A percentile compares a stretch with the other conserved stretches of the same genome.
Conservation (phyloP, 1,139 yeast species). For the Pichia inconspicua region DNA sequence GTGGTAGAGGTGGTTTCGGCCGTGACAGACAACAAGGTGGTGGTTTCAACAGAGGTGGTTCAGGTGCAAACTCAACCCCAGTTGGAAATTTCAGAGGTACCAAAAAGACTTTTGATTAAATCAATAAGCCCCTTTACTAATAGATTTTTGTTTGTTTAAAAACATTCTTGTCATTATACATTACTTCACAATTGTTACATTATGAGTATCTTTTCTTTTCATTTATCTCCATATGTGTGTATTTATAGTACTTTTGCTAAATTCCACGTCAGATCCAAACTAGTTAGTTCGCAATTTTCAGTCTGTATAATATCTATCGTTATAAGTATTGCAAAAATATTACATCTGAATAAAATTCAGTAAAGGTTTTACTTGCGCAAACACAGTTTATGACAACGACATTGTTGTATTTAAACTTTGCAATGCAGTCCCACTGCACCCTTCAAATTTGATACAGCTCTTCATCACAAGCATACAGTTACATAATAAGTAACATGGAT, state of each 20-base stretch:
- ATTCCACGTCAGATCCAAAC: constrained; percentile 6
- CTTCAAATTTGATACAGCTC: too few relatives aligned
- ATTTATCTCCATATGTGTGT: constrained; percentile 10
- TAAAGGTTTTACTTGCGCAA: too few relatives aligned
- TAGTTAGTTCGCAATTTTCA: constrained; percentile 7
- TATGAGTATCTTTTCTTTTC: constrained; percentile 13
- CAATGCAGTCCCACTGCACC: too few relatives aligned
- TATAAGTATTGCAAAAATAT: neutral
- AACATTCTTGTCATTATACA: constrained; percentile 1
- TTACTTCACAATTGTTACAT: neutral
- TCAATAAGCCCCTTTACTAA: constrained; percentile 3
- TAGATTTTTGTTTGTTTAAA: neutral
- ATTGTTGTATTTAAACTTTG: too few relatives aligned
- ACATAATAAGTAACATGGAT: too few relatives aligned
- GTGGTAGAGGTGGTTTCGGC: constrained; percentile 32
- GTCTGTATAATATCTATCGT: neutral
- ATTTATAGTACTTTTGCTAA: constrained; percentile 7
- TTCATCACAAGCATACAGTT: too few relatives aligned
- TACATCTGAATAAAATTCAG: too few relatives aligned
- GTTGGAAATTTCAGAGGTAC: constrained; percentile 57
- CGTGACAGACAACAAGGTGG: constrained; percentile 28
- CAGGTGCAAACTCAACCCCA: constrained; percentile 56
- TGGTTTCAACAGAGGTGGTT: constrained; percentile 26
- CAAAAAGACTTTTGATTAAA: constrained; percentile 70
- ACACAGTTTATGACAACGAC: too few relatives aligned